These are phyloP conservation scores for Kodamaea derodonti DNA, from an alignment of 1,139 yeast genomes.

Conservation along the genomic window DNA sequence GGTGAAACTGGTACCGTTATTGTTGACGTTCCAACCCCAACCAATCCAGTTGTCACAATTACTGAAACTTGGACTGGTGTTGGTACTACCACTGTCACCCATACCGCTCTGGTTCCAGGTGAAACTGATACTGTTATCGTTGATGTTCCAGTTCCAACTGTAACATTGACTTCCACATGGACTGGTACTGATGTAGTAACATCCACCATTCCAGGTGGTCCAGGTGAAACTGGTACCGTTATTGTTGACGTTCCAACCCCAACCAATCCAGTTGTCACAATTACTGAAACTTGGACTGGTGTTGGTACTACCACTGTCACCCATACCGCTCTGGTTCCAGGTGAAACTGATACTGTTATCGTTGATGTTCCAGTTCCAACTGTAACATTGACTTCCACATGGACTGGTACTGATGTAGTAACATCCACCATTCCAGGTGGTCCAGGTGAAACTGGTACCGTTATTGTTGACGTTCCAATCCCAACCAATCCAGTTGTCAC, in stretches of 20 bases:
- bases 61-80: constrained; percentile 4
- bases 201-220: constrained; percentile 9
- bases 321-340: neutral
- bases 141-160: constrained; percentile 13
- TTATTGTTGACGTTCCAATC: constrained; percentile 11
- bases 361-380: constrained; percentile 15
- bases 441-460: constrained; percentile 8
- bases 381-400: constrained; percentile 7
- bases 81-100: constrained; percentile 5
- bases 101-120: constrained; percentile 6
- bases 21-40: constrained; percentile 1
- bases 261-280: constrained; percentile 9
- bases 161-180: constrained; percentile 11
- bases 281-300: constrained; percentile 8
- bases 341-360: constrained; percentile 10
- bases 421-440: constrained; percentile 9
- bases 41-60: constrained; percentile 1
- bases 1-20: constrained; percentile 6
- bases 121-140: constrained; percentile 14
- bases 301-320: neutral
- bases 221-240: constrained; percentile 13
- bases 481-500: constrained; percentile 4
- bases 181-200: constrained; percentile 8
- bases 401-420: constrained; percentile 4
- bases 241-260: constrained; percentile 18